Conservation (phyloP, 495 filamentous ascomycete species). For the Penicillium coprophilum region DNA sequence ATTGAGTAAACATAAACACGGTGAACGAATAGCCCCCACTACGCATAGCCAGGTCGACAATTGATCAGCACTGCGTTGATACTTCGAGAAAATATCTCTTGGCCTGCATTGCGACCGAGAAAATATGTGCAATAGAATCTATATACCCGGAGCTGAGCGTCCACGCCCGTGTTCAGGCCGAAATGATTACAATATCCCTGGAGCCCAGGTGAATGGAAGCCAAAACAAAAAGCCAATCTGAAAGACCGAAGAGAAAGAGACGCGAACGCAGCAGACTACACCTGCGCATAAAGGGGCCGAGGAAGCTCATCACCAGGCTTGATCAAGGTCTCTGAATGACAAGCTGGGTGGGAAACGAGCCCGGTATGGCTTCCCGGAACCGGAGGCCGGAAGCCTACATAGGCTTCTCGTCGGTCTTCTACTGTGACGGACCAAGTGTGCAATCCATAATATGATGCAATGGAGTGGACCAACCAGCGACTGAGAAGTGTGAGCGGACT, state of each 20-base stretch:
- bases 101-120: slow-evolving; percentile 1
- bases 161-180: neutral
- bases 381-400: slow-evolving; percentile 69
- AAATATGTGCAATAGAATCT: slow-evolving; percentile 5
- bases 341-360: slow-evolving; percentile 29
- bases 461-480: slow-evolving; percentile 90
- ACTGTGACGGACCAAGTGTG: slow-evolving; percentile 78
- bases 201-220: neutral
- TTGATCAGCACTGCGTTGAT: neutral
- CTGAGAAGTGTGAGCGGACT: slow-evolving; percentile 38
- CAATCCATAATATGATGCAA: slow-evolving; percentile 90
- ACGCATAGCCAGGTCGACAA: neutral
- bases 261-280: slow-evolving; percentile 33
- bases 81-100: neutral
- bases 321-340: slow-evolving; percentile 31
- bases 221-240: slow-evolving; percentile 1
- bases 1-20: neutral
- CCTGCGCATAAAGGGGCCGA: slow-evolving; percentile 60
- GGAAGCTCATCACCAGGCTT: slow-evolving; percentile 53
- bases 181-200: neutral
- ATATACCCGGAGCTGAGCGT: neutral
- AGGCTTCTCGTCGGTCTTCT: slow-evolving; percentile 78
- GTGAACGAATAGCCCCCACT: neutral
- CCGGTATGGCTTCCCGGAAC: slow-evolving; percentile 28
- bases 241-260: neutral